Evolutionary conservation across 306 rosid species (phyloP).

Genomic region (Cicer yamashitae): DNA sequence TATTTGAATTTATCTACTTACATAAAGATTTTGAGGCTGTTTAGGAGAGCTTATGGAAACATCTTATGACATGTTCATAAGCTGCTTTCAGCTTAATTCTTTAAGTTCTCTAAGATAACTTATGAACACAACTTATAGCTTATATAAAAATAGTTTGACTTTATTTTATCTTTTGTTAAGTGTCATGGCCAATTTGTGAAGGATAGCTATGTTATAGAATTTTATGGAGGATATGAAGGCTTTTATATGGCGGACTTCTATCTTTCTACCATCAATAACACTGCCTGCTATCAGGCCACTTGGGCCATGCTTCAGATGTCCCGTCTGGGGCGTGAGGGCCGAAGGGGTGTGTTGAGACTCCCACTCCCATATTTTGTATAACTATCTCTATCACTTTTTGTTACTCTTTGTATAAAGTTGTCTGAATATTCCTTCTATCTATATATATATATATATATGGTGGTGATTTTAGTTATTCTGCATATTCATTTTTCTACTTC

Average conservation of each 20-base stretch:
- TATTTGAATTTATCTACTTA: background rate
- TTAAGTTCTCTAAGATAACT: background rate
- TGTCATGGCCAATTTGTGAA: too few species aligned
- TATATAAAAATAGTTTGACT: background rate
- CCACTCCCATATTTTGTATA: background rate
- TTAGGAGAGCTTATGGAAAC: background rate
- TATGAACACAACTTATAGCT: background rate
- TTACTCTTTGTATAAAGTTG: background rate
- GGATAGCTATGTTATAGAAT: too few species aligned
- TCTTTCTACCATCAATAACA: too few species aligned
- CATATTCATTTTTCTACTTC: conserved; percentile 36
- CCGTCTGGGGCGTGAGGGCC: too few species aligned
- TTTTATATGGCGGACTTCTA: too few species aligned
- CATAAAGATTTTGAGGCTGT: background rate
- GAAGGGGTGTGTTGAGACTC: too few species aligned
- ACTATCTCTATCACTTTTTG: conserved; percentile 1
- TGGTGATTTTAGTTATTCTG: background rate
- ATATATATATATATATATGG: background rate
- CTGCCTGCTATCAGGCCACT: too few species aligned
- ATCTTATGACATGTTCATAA: background rate
- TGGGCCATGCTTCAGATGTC: too few species aligned
- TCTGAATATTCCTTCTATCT: background rate
- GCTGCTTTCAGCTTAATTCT: background rate
- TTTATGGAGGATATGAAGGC: too few species aligned
- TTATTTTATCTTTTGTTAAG: background rate